A percentile compares a stretch with the other conserved stretches of the same genome.
phyloP scores from a whole-genome alignment of 345 rosid genomes.

The Diplotaxis tenuifolia region DNA sequence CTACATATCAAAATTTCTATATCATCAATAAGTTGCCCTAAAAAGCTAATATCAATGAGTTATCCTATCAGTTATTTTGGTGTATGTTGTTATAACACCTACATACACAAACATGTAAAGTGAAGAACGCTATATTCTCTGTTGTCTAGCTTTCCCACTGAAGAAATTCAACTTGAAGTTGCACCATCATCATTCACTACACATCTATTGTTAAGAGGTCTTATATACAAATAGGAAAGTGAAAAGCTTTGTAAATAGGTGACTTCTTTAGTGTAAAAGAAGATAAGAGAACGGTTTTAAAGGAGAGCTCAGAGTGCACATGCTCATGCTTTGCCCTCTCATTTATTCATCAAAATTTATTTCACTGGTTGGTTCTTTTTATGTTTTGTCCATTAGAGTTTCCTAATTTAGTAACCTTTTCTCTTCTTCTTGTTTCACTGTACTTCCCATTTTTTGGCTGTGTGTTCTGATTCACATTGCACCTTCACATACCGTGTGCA shows the following conservation, averaged over 20 bases:
- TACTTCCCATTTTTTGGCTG: constrained; percentile 26
- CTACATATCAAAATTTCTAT: neutral
- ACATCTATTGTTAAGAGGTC: constrained; percentile 6
- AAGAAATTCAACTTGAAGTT: constrained; percentile 35
- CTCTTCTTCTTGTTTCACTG: constrained; percentile 30
- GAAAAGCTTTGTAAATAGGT: constrained; percentile 26
- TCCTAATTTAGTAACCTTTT: constrained; percentile 23
- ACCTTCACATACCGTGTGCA: constrained; percentile 33
- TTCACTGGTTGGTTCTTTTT: constrained; percentile 22
- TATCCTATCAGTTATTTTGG: constrained; percentile 12
- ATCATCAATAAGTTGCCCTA: neutral
- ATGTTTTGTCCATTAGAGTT: constrained; percentile 35
- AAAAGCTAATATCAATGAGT: neutral
- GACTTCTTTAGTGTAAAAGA: constrained; percentile 39
- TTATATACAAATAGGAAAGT: neutral
- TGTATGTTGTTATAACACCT: constrained; percentile 15
- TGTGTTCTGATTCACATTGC: constrained; percentile 13
- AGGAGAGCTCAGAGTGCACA: constrained; percentile 29
- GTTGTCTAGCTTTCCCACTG: constrained; percentile 21
- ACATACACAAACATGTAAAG: constrained; percentile 32
- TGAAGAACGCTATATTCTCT: constrained; percentile 25
- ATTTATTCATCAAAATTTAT: constrained; percentile 19
- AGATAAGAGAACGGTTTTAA: constrained; percentile 18
- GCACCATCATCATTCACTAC: constrained; percentile 25
- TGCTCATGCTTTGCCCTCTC: constrained; percentile 27